phyloP scores from a whole-genome alignment of 257 asterid genomes.

The Lithospermum erythrorhizon region DNA sequence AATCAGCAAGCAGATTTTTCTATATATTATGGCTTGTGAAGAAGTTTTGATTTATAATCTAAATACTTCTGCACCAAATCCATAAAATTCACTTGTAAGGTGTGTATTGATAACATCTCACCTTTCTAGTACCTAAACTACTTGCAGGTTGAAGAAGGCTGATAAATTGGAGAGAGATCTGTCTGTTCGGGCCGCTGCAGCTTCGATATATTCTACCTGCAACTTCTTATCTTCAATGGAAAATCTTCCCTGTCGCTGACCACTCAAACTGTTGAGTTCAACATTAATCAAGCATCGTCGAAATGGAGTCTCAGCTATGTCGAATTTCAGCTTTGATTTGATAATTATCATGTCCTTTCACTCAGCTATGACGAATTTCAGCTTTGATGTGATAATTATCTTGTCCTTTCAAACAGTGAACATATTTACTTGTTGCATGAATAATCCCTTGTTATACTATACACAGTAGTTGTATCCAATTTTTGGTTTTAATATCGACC shows the following conservation, averaged over 20 bases:
- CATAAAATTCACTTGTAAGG: not conserved
- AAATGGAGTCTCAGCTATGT: too few species aligned
- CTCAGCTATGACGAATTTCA: not conserved
- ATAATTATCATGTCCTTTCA: not conserved
- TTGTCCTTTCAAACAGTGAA: not conserved
- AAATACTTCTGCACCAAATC: not conserved
- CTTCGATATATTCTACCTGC: slow-evolving; percentile 90
- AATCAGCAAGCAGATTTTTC: not conserved
- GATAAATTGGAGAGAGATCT: slow-evolving; percentile 41
- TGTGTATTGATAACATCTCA: not conserved
- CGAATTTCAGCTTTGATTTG: not conserved
- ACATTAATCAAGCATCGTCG: not conserved
- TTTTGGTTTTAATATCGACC: too few species aligned
- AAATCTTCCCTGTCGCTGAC: slow-evolving; percentile 34
- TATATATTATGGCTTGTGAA: not conserved
- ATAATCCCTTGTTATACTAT: not conserved
- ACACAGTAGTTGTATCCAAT: too few species aligned
- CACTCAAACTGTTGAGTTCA: not conserved
- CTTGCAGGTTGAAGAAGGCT: slow-evolving; percentile 36
- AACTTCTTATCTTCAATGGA: slow-evolving; percentile 53
- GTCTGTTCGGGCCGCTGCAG: slow-evolving; percentile 81
- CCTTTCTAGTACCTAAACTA: not conserved
- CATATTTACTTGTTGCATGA: not conserved
- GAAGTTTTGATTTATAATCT: not conserved
- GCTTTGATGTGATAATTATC: not conserved